These are phyloP conservation scores for Leishmania aethiopica DNA, from an alignment of 208 protist genomes.

Conservation along the genomic window DNA sequence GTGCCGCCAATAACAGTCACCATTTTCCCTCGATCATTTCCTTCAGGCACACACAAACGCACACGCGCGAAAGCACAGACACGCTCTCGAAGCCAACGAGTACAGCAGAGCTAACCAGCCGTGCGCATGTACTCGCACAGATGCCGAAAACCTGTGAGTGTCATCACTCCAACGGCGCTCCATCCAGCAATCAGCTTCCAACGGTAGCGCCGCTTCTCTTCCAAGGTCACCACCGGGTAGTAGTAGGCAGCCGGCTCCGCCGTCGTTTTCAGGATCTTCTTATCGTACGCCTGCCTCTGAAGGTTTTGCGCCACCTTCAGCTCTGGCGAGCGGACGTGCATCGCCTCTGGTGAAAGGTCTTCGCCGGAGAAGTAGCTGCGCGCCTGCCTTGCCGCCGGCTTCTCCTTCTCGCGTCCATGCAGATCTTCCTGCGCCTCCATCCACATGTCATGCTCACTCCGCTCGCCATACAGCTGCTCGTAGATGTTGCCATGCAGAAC, in stretches of 20 bases:
- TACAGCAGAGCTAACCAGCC: constrained; percentile 17
- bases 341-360: constrained; percentile 54
- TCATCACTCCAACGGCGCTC: constrained; percentile 11
- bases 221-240: constrained; percentile 42
- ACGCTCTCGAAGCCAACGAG: not conserved
- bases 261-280: constrained; percentile 68
- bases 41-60: not conserved
- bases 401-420: constrained; percentile 55
- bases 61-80: not conserved
- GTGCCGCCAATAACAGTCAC: not conserved
- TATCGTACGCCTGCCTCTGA: constrained; percentile 62
- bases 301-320: constrained; percentile 72
- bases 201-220: constrained; percentile 34
- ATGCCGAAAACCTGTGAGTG: constrained; percentile 10
- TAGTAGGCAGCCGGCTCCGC: constrained; percentile 73
- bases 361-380: constrained; percentile 74
- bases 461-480: constrained; percentile 70
- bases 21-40: not conserved
- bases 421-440: constrained; percentile 69
- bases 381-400: constrained; percentile 61
- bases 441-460: constrained; percentile 49
- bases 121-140: constrained; percentile 45
- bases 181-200: constrained; percentile 30
- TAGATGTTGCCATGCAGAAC: constrained; percentile 59
- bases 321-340: constrained; percentile 61